Base-by-base conservation (phyloP, 2,329 filamentous ascomycete species). In the Neurospora sp. region DNA sequence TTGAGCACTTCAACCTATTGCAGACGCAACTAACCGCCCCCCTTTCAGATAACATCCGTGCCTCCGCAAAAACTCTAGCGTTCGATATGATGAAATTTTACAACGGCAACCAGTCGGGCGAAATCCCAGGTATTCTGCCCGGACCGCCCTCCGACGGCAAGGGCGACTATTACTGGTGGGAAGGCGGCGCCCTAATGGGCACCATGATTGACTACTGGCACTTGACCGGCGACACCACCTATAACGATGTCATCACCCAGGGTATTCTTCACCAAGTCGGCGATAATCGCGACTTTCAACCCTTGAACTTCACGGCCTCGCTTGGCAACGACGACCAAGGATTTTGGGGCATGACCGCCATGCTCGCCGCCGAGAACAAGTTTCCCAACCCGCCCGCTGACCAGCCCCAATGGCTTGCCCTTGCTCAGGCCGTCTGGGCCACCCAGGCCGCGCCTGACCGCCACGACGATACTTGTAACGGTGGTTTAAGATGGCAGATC, bases 401-500 rank as follows among this genome's bases (percentile, higher is more conserved):
- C 68, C 75, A 87, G 72, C 84, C 88, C 0, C 83, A 88, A 72
- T 91, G 89, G 86, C 81, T 90, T 15, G 84, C 89, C 0, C 83
- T 93, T 7, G 90, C 89, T 0, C 87, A 92, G 77, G 90, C 87
- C 67, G 90, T 92, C 2, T 94, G 87, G 77, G 89, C 91, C 74
- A 87, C 87, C 0, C 83, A 86, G 71, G 88, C 86, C 0, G 73
- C 80, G 66, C 80, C 84, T 7, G 84, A 90, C 62, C 91, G 92
- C 81, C 90, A 93, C 76, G 85, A 84, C 6, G 78, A 83, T 0
- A 83, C 83, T 2, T 95, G 92, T 76, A 83, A 84, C 43, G 91
- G 91, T 74, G 92, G 91, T 15, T 77, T 94, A 74, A 84, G 91
- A 75, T 93, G 91, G 91, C 92, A 96, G 81, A 90, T 95, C 69